A percentile compares a stretch with the other conserved stretches of the same genome.
Evolutionary conservation across 805 yeast species (phyloP).

Genomic region (Zygotorulaspora sp.): DNA sequence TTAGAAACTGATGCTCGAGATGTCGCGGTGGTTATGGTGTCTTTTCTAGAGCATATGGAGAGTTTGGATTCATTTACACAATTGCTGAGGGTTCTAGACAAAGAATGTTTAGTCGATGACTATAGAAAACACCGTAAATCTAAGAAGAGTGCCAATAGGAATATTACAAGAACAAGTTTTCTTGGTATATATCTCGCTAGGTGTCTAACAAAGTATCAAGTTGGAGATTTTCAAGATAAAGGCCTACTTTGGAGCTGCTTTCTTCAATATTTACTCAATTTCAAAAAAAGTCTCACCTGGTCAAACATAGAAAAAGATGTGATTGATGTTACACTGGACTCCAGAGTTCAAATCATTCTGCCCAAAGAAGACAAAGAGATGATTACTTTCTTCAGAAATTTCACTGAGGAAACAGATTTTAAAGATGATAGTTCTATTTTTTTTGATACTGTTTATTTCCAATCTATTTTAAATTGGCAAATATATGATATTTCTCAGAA

Average conservation of each 20-base stretch:
- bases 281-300: constrained; percentile 9
- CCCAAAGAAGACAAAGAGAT: constrained; percentile 12
- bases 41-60: constrained; percentile 11
- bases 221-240: constrained; percentile 20
- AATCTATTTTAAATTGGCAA: constrained; percentile 24
- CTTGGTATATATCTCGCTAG: constrained; percentile 18
- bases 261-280: constrained; percentile 4
- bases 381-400: constrained; percentile 11
- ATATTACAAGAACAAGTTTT: constrained; percentile 18
- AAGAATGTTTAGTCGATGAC: constrained; percentile 15
- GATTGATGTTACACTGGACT: constrained; percentile 3
- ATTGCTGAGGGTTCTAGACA: constrained; percentile 9
- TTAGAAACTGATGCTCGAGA: constrained; percentile 8
- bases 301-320: constrained; percentile 2
- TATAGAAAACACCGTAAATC: constrained; percentile 4
- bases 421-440: constrained; percentile 3
- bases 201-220: constrained; percentile 14
- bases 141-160: not conserved
- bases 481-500: constrained; percentile 12
- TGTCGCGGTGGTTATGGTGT: constrained; percentile 10
- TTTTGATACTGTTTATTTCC: constrained; percentile 19
- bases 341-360: constrained; percentile 2
- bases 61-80: constrained; percentile 15
- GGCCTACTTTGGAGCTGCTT: constrained; percentile 13
- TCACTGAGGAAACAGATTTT: constrained; percentile 2